Evolutionary conservation across 2,329 filamentous ascomycete species (phyloP), one percentile per base, ranked within the genome.

Genomic region (Colletotrichum melonis): DNA sequence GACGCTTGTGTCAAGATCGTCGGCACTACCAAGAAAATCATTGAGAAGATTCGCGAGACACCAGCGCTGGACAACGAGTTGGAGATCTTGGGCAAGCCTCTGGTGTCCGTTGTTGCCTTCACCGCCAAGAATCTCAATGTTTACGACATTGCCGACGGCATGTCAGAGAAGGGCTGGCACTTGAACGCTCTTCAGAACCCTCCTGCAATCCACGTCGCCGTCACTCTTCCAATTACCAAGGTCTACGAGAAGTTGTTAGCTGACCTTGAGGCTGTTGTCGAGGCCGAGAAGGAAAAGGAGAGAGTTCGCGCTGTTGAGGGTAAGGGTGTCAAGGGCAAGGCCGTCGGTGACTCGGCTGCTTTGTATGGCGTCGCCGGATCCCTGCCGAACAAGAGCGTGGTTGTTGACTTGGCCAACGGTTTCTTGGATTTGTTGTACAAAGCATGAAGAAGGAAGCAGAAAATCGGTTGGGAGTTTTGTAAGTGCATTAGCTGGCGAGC

Each of bases 401-500:
- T 99, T 38, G 94, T 94, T 76, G 94, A 97, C 78, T 84, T 99
- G 80, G 96, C 95, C 1, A 94, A 89, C 77, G 96, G 95, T 0
- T 99, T 98, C 83, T 87, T 98, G 80, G 95, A 98, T 84, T 92
- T 97, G 65, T 81, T 98, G 82, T 98, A 98, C 84, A 97, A 97
- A 87, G 92, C 93, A 73, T 97, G 60, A 58, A 22, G 14, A 22
- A 11, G 58, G 32, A 57, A 19, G n/a, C 54, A 59, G 57, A 58
- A 30, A 30, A 9, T 64, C 28, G 19, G 46, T 52, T 19, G 9
- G 32, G n/a, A 59, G 19, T 65, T 66, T 65, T 56, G 69, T 68
- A 64, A 72, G 65, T 74, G 60, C 54, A 63, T 72, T 42, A 72
- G 63, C 56, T 60, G 64, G 55, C 59, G 60, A 59, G 65, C 60